A percentile compares a stretch with the other conserved stretches of the same genome.
phyloP scores from a whole-genome alignment of 2,329 filamentous ascomycete species.

The Amauroascus niger region DNA sequence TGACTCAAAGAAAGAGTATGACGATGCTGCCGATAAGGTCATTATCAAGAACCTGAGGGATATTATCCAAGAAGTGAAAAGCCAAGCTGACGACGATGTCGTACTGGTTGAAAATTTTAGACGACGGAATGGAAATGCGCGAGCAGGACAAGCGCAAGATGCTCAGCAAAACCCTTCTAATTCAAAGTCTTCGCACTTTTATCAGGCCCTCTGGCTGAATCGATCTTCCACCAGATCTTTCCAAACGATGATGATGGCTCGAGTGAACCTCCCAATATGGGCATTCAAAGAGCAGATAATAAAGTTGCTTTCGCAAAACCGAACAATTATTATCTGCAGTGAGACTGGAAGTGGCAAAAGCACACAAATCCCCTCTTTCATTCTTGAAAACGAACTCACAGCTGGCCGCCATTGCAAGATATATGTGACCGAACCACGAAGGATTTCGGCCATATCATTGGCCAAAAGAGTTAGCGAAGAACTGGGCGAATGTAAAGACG shows the following conservation, averaged over 20 bases:
- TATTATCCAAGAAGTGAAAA: conserved; percentile 30
- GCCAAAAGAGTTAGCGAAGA: conserved; percentile 91
- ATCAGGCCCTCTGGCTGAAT: conserved; percentile 39
- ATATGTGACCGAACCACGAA: conserved; percentile 87
- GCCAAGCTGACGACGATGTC: conserved; percentile 57
- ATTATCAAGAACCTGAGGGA: conserved; percentile 54
- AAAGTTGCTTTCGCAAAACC: conserved; percentile 63
- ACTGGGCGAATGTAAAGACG: conserved; percentile 71
- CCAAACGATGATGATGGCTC: conserved; percentile 66
- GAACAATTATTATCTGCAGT: conserved; percentile 87
- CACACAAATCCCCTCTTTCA: conserved; percentile 90
- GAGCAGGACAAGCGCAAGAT: not conserved
- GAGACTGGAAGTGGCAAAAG: conserved; percentile 97
- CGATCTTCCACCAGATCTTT: conserved; percentile 49
- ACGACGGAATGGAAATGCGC: conserved; percentile 33
- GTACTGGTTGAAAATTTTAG: conserved; percentile 69
- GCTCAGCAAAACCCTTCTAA: not conserved
- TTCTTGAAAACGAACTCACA: conserved; percentile 78
- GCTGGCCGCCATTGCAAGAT: conserved; percentile 78
- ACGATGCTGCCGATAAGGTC: conserved; percentile 60
- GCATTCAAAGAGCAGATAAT: conserved; percentile 70
- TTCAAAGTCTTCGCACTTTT: conserved; percentile 15
- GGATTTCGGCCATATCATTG: conserved; percentile 92
- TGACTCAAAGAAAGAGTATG: conserved; percentile 57
- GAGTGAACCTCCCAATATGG: conserved; percentile 83